Evolutionary conservation across 352 stramenopile genomes (phyloP).

Genomic region (Pelagophyceae sp.): DNA sequence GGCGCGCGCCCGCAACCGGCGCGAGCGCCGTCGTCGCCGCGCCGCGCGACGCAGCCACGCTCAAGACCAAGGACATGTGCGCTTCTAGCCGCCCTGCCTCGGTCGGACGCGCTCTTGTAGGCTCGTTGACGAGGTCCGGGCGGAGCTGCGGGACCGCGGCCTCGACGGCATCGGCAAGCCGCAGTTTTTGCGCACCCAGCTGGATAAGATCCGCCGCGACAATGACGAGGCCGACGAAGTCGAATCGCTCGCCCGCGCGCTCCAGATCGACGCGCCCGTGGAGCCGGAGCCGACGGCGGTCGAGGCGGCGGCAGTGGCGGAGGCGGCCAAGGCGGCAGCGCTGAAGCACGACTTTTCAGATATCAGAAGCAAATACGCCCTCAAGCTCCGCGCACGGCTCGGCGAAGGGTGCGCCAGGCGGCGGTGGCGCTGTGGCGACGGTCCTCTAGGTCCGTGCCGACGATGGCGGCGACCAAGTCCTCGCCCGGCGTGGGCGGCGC

Average conservation of each 20-base stretch:
- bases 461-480: neutral
- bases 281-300: neutral
- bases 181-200: neutral
- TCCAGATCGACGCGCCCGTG: neutral
- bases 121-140: neutral
- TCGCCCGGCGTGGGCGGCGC: neutral
- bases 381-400: no score
- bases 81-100: no score
- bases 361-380: slow-evolving; percentile 1
- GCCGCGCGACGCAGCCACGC: neutral
- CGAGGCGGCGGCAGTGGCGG: neutral
- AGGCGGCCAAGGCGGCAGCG: neutral
- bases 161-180: slow-evolving; percentile 12
- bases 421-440: neutral
- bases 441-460: no score
- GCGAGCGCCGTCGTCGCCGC: neutral
- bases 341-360: neutral
- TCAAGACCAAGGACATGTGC: neutral
- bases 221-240: neutral
- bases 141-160: slow-evolving; percentile 1
- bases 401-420: neutral
- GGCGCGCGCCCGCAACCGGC: no score
- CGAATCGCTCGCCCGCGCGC: neutral
- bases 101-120: no score
- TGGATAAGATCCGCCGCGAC: neutral